Conservation (phyloP, 176 grass and related monocot species). For the Phoenix dactylifera region DNA sequence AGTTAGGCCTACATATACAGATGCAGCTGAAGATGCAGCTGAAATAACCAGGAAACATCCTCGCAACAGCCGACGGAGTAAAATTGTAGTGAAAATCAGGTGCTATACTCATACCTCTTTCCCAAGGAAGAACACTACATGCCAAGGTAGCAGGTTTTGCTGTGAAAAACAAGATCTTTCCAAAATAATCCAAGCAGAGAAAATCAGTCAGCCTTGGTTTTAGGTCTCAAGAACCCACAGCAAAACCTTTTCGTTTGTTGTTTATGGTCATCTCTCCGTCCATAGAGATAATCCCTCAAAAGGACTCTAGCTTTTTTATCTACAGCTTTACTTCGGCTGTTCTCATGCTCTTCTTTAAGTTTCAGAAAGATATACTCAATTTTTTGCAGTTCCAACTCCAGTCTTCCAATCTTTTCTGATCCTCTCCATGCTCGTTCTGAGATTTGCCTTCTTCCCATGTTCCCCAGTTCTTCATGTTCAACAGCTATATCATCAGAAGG, state of each 20-base stretch:
- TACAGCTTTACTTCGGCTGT: constrained; percentile 32
- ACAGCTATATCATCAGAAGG: constrained; percentile 26
- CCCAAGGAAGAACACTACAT: too few relatives aligned
- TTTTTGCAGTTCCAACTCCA: constrained; percentile 83
- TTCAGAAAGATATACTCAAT: constrained; percentile 81
- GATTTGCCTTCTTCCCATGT: constrained; percentile 53
- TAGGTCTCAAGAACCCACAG: constrained; percentile 64
- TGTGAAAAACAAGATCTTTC: too few relatives aligned
- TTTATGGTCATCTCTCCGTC: constrained; percentile 41
- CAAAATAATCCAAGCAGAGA: too few relatives aligned
- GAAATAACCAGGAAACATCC: too few relatives aligned
- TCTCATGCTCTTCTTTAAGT: constrained; percentile 65
- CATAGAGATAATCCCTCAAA: constrained; percentile 81
- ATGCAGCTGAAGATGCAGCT: too few relatives aligned
- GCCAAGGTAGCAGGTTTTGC: too few relatives aligned
- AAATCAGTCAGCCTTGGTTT: constrained; percentile 21
- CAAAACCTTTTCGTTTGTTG: constrained; percentile 38
- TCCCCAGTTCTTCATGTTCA: constrained; percentile 45
- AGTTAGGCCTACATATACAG: too few relatives aligned
- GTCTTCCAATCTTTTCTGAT: constrained; percentile 55
- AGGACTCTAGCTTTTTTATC: constrained; percentile 59
- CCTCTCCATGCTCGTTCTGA: constrained; percentile 46
- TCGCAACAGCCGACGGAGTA: too few relatives aligned
- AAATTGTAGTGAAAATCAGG: too few relatives aligned
- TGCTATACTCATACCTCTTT: too few relatives aligned